Evolutionary conservation across 768 basidiomycete genomes (phyloP).

Genomic region (Kwoniella heveanensis): DNA sequence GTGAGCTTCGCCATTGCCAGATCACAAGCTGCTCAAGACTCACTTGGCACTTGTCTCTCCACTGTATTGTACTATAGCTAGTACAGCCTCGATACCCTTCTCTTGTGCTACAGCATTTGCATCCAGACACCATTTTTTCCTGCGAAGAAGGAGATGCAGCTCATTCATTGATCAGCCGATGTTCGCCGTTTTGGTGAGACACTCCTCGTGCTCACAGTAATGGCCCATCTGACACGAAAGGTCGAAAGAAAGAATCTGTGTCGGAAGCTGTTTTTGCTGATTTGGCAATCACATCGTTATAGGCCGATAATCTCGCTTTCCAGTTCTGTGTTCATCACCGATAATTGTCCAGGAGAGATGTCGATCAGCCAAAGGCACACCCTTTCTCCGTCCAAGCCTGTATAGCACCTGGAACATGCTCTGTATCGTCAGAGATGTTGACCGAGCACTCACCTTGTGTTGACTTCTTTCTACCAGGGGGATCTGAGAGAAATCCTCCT

Average conservation of each 20-base stretch:
- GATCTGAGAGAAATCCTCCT: slow-evolving; percentile 87
- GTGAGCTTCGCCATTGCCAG: neutral
- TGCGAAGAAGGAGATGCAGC: slow-evolving; percentile 25
- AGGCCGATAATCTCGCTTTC: slow-evolving; percentile 95
- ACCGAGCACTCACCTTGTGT: slow-evolving; percentile 68
- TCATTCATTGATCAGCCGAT: too few species aligned
- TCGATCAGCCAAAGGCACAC: neutral
- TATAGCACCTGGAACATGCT: too few species aligned
- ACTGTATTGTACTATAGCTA: slow-evolving; percentile 82
- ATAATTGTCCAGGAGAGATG: neutral
- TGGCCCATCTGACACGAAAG: slow-evolving; percentile 76
- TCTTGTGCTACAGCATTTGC: slow-evolving; percentile 97
- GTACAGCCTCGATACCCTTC: slow-evolving; percentile 88
- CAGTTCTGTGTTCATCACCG: slow-evolving; percentile 66
- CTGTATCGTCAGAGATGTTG: too few species aligned
- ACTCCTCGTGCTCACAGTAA: slow-evolving; percentile 63
- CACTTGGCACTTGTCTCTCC: slow-evolving; percentile 78
- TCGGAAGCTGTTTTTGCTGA: slow-evolving; percentile 90
- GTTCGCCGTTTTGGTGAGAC: too few species aligned
- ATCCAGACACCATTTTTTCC: slow-evolving; percentile 82
- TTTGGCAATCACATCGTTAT: slow-evolving; percentile 80
- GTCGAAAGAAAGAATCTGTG: slow-evolving; percentile 88
- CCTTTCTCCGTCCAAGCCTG: too few species aligned
- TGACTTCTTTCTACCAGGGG: slow-evolving; percentile 76
- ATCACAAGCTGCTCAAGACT: slow-evolving; percentile 30